These are phyloP conservation scores for Xylariaceae sp. DNA, from an alignment of 2,329 filamentous ascomycete species.

Conservation along the genomic window DNA sequence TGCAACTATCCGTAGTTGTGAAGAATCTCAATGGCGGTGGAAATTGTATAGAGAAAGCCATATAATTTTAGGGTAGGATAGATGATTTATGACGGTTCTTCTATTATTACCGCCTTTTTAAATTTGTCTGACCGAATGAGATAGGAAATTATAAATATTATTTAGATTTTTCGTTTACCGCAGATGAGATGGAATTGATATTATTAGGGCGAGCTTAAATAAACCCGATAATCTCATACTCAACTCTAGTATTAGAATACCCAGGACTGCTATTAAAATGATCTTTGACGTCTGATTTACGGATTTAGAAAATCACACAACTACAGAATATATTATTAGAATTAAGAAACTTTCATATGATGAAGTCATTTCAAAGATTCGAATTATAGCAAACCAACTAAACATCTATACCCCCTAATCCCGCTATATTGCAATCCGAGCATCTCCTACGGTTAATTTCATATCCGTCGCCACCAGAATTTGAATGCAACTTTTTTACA, in stretches of 20 bases:
- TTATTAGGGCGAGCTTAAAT: neutral
- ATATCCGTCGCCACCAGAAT: neutral
- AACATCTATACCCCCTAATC: no score
- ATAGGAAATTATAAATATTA: neutral
- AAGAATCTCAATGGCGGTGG: neutral
- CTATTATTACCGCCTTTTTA: no score
- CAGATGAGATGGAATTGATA: neutral
- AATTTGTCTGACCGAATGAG: neutral
- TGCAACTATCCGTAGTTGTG: slow-evolving; percentile 25
- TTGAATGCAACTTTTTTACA: neutral
- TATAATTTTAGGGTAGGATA: neutral
- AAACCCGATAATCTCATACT: neutral
- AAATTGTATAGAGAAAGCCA: neutral
- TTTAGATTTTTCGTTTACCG: neutral
- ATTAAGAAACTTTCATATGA: neutral
- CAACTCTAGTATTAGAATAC: neutral
- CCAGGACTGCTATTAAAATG: no score
- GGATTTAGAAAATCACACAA: no score
- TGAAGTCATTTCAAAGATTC: neutral
- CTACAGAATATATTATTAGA: no score
- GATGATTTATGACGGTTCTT: neutral
- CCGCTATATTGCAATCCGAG: no score
- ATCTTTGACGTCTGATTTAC: no score
- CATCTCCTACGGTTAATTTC: neutral
- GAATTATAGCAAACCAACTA: neutral